A percentile compares a stretch with the other conserved stretches of the same genome.
Conservation (phyloP, 108 stramenopile species). For the Cyclotella choctawhatcheeana region DNA sequence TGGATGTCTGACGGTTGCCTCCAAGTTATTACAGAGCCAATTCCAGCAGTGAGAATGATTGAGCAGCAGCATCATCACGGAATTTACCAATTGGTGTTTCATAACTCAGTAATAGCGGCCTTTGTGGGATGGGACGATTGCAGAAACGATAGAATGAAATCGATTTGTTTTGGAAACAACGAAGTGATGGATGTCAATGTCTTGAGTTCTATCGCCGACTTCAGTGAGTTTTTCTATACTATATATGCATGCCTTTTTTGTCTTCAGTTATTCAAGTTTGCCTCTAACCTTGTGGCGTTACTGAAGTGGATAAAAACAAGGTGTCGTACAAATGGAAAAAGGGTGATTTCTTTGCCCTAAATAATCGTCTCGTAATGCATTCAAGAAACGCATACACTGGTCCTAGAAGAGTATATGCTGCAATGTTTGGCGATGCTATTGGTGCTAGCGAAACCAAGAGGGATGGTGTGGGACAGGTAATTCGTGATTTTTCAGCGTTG, state of each 20-base stretch:
- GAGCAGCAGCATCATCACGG: slow-evolving; percentile 54
- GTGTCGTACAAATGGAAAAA: slow-evolving; percentile 76
- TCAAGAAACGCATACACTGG: slow-evolving; percentile 73
- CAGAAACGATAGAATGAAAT: slow-evolving; percentile 74
- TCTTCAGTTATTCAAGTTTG: no score
- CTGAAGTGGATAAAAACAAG: slow-evolving; percentile 56
- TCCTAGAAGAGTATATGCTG: slow-evolving; percentile 58
- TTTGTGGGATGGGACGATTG: slow-evolving; percentile 81
- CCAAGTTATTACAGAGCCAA: slow-evolving; percentile 64
- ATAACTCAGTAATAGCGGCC: slow-evolving; percentile 76
- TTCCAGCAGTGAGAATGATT: slow-evolving; percentile 71
- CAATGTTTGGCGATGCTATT: slow-evolving; percentile 58
- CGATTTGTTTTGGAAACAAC: slow-evolving; percentile 76
- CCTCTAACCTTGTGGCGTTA: not conserved
- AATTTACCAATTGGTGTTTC: slow-evolving; percentile 67
- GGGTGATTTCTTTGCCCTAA: slow-evolving; percentile 76
- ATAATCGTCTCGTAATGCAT: slow-evolving; percentile 87
- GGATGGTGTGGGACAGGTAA: slow-evolving; percentile 39
- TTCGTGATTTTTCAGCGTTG: slow-evolving; percentile 48
- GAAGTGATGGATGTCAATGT: slow-evolving; percentile 60
- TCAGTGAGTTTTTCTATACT: slow-evolving; percentile 28
- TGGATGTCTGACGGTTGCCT: slow-evolving; percentile 76
- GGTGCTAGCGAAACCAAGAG: slow-evolving; percentile 15
- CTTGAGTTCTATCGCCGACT: slow-evolving; percentile 62
- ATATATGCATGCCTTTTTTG: not conserved